Evolutionary conservation across 495 filamentous ascomycete genomes (phyloP), one percentile per base, ranked within the genome.

Genomic region (Clavariopsis aquatica): DNA sequence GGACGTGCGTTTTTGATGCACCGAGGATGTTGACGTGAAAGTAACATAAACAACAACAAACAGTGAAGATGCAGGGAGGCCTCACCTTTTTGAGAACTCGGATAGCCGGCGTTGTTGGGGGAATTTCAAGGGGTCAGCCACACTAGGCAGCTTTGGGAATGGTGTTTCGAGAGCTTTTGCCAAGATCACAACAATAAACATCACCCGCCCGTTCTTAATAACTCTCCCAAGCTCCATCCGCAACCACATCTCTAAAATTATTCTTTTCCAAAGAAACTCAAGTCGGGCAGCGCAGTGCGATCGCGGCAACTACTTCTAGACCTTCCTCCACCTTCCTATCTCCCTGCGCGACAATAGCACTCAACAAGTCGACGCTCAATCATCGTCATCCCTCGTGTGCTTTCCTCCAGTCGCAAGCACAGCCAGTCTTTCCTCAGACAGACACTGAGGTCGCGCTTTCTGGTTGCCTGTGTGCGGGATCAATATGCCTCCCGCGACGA

Each of bases 401-500:
- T 10, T 5, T 55, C 29, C 31, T n/a, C 38, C 36, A 13, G 26
- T 51, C 49, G 38, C 62, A 54, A 49, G 10, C 17, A 26, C 41
- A 58, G 29, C 36, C 46, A 27, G 36, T 56, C 43, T 52, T 61
- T 56, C 57, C 26, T 51, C 57, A 27, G 38, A 8, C 36, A 49
- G 31, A 28, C 45, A 62, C 19, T 19, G 46, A 22, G 47, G 54
- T 59, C 55, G 65, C 53, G 36, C 59, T 27, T 68, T 49, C 57
- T 22, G 22, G 28, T 15, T 17, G 8, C 9, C n/a, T 53, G 43
- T 60, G 24, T 26, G 59, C 60, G 57, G 29, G 3, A 51, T 49
- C 12, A 52, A 19, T 27, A 62, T 68, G 64, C 64, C 72, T 52
- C 62, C 77, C 52, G 71, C 73, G 56, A 69, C 78, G 36, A 73